Conservation (phyloP, 2,329 filamentous ascomycete genomes). For the Ophiostoma angusticollis region DNA sequence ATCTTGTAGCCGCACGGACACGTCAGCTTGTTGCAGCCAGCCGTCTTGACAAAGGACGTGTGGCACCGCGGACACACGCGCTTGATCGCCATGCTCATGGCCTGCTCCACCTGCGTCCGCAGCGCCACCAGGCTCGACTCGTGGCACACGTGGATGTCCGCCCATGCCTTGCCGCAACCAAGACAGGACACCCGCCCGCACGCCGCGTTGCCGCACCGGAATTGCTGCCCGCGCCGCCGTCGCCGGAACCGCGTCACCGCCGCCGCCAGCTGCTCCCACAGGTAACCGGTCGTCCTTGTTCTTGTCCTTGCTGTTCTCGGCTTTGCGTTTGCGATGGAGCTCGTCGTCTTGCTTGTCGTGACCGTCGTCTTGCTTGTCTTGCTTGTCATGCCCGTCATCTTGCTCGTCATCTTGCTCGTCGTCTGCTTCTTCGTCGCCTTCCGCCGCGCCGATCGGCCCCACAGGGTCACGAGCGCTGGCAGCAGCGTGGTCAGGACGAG, state of each 20-base stretch:
- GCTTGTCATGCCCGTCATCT: neutral
- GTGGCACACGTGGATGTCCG: conserved; percentile 81
- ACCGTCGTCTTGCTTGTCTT: neutral
- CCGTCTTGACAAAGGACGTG: conserved; percentile 82
- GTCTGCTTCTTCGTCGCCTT: neutral
- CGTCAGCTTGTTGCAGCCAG: conserved; percentile 92
- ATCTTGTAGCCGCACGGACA: conserved; percentile 94
- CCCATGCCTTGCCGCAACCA: conserved; percentile 70
- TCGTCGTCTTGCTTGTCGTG: neutral
- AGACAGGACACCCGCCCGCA: conserved; percentile 68
- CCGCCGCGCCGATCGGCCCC: conserved; percentile 13
- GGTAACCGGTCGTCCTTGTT: conserved; percentile 13
- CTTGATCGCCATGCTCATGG: conserved; percentile 88
- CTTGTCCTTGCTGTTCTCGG: neutral
- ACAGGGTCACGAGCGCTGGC: conserved; percentile 31
- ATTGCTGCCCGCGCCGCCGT: conserved; percentile 59
- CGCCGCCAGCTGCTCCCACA: conserved; percentile 36
- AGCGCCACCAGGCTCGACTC: conserved; percentile 71
- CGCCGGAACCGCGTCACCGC: conserved; percentile 57
- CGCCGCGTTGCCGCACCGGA: conserved; percentile 57
- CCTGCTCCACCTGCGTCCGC: conserved; percentile 80
- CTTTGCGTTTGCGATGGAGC: no score
- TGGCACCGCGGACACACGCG: conserved; percentile 87
- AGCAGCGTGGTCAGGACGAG: conserved; percentile 20
- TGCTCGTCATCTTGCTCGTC: neutral